Evolutionary conservation across 208 protist species (phyloP).

Genomic region (Leishmania lainsoni): DNA sequence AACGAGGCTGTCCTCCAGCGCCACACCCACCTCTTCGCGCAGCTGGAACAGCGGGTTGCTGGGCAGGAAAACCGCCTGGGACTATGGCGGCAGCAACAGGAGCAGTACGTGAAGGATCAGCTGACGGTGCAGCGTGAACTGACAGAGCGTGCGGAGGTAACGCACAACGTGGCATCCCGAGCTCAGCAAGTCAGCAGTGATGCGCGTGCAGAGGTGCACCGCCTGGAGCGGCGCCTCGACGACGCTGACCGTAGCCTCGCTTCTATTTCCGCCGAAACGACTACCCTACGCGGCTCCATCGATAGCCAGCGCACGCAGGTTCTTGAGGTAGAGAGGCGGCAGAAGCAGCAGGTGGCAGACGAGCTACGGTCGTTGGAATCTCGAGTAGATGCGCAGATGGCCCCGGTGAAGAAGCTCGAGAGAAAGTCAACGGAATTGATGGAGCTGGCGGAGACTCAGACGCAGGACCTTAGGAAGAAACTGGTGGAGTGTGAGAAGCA

Average conservation of each 20-base stretch:
- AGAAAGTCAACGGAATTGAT: constrained; percentile 25
- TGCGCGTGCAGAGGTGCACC: constrained; percentile 60
- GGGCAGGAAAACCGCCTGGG: constrained; percentile 36
- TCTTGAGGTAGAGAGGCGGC: constrained; percentile 38
- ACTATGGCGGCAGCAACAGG: constrained; percentile 49
- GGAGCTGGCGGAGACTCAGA: constrained; percentile 22
- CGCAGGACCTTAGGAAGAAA: constrained; percentile 16
- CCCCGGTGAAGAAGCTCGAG: constrained; percentile 18
- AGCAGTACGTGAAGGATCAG: constrained; percentile 52
- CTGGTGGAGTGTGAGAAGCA: constrained; percentile 23
- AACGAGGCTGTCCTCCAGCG: constrained; percentile 20
- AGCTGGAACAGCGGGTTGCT: constrained; percentile 51
- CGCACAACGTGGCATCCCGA: constrained; percentile 47
- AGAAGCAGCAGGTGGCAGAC: constrained; percentile 35
- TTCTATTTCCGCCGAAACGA: constrained; percentile 11
- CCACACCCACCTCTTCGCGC: constrained; percentile 19
- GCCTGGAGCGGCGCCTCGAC: constrained; percentile 67
- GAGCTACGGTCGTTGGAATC: constrained; percentile 11
- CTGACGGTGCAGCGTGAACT: constrained; percentile 48
- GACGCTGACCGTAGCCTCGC: constrained; percentile 19
- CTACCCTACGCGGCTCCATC: constrained; percentile 13
- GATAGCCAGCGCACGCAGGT: constrained; percentile 43
- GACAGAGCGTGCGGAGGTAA: constrained; percentile 48
- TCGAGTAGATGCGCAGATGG: constrained; percentile 21
- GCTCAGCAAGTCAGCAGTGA: constrained; percentile 55